These are phyloP conservation scores for Arabidopsis suecica DNA, from an alignment of 345 rosid species.

Conservation along the genomic window DNA sequence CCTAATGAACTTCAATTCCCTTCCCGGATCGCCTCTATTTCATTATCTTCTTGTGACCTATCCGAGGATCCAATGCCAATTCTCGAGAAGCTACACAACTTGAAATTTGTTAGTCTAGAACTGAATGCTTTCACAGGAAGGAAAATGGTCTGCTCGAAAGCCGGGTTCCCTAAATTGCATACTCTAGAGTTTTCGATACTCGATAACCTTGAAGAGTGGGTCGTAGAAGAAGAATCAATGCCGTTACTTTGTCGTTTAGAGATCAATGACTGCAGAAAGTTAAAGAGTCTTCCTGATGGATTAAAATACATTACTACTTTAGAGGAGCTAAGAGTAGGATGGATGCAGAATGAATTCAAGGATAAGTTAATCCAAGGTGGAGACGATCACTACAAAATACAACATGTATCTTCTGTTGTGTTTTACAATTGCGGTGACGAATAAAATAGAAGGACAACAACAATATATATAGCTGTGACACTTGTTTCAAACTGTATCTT, in stretches of 20 bases:
- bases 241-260: slow-evolving; percentile 14
- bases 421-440: slow-evolving; percentile 22
- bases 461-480: background rate
- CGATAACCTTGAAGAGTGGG: slow-evolving; percentile 36
- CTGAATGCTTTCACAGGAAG: slow-evolving; percentile 44
- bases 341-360: slow-evolving; percentile 36
- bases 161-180: slow-evolving; percentile 31
- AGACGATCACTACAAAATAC: slow-evolving; percentile 26
- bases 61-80: slow-evolving; percentile 53
- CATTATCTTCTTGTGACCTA: slow-evolving; percentile 43
- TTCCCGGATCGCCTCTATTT: slow-evolving; percentile 46
- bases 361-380: slow-evolving; percentile 33
- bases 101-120: slow-evolving; percentile 43
- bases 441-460: slow-evolving; percentile 15
- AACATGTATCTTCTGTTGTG: slow-evolving; percentile 24
- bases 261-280: slow-evolving; percentile 37
- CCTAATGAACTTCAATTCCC: slow-evolving; percentile 45
- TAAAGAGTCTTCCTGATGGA: slow-evolving; percentile 36
- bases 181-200: slow-evolving; percentile 6
- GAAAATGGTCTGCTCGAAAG: slow-evolving; percentile 39
- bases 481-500: background rate
- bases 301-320: slow-evolving; percentile 9
- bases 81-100: slow-evolving; percentile 50
- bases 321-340: slow-evolving; percentile 19
- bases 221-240: slow-evolving; percentile 32